Base-by-base conservation (phyloP, 768 basidiomycete species). In the Leucocoprinus birnbaumii region DNA sequence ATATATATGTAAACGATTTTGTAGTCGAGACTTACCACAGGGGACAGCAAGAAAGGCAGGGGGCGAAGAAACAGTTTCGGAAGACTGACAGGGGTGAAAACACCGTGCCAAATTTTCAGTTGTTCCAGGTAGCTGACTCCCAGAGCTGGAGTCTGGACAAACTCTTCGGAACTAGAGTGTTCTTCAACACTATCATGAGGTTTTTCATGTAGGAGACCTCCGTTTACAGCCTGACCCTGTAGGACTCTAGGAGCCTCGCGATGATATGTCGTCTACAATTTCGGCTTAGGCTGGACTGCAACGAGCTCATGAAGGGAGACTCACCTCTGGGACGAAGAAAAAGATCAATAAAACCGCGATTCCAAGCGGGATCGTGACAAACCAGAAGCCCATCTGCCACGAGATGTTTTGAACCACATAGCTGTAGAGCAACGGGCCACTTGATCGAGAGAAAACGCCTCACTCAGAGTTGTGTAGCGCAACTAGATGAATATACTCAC, bases 361-460 rank as follows among this genome's bases (percentile, higher is more conserved):
- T 7, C 76, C 75, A 18, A 75, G 63, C 1, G 72, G 69, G 43
- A 78, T 77, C 25, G 68, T 67, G n/a, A 77, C 71, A 55, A 77
- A 73, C 76, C 76, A 79, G 61, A 77, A 79, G 16, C 73, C 73
- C 70, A 71, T 71, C 48, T 74, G 68, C 73, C 75, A 73, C 2
- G 74, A 68, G 22, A 72, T 49, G 55, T 74, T 73, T 51, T 73
- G 68, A 16, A 77, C 69, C n/a, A 77, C 74, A 59, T 75, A 75
- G 55, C 76, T 74, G 58, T 74, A 77, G n/a, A 79, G 65, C 35
- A 77, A 61, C 0, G 76, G 74, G 0, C 74, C 73, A 18, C 74
- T 72, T 55, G n/a, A 24, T 42, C 10, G 24, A 11, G 13, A 37
- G 25, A 10, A 53, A 31, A 35, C 13, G 51, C 44, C n/a, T n/a